Evolutionary conservation across 1,284 basidiomycete species (phyloP), one percentile per base, ranked within the genome.

Genomic region (Amylostereum chailletii): DNA sequence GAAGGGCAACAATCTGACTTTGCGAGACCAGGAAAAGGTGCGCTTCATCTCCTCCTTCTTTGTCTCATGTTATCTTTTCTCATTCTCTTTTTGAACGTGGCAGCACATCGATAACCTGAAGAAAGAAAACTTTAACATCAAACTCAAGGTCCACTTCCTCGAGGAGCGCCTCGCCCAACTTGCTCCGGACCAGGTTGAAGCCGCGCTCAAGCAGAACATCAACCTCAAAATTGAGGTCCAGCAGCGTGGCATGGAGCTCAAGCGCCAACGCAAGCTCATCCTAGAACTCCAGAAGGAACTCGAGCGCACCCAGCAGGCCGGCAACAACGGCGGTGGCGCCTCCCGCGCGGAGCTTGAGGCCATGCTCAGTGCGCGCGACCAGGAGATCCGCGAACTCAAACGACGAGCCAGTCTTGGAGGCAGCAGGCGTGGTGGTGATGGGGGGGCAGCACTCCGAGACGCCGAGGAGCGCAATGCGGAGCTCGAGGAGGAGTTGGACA

Each of bases 21-120:
- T 97, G 10, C 76, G 92, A 6, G 94, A 96, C 64, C 94, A 97
- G 65, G 93, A 96, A 69, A 94, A 96, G 79, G 93, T 92, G 59
- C 51, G 76, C 66, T 10, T 50, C 42, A 32, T 40, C 3, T 34
- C 45, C 49, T 33, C 38, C 38, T 41, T 33, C 2, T 34, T 49
- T 7, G 33, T 26, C 43, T 40, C 29, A 9, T 30, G 11, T 29
- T 39, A 29, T 7, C 27, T 19, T 29, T 31, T 45, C 29, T 7
- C 4, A 29, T 34, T 33, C 31, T n/a, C 11, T 42, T 26, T 42
- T 50, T 43, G 8, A 37, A 37, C 10, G 10, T 26, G 10, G 7
- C 58, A 95, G 92, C 88, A 94, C 64, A 90, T 95, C 61, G 91
- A 96, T 68, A 84, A 84, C 55, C 76, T 94, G 58, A 94, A 94